Conservation (phyloP, 805 yeast genomes). For the Candida ficus region DNA sequence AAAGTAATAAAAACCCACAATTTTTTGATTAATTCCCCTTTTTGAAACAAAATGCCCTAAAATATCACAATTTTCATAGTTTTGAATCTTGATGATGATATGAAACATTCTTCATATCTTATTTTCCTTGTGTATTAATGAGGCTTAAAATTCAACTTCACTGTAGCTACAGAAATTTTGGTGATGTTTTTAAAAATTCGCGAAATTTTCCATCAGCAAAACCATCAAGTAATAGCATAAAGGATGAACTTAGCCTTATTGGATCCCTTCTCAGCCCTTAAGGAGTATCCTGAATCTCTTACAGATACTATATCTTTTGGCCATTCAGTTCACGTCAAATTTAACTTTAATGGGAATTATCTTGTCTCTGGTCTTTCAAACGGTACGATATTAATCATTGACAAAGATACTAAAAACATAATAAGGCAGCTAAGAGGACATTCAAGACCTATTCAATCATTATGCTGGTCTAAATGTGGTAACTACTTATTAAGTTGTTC, state of each 20-base stretch:
- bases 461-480: constrained; percentile 73
- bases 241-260: constrained; percentile 75
- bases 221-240: too few species aligned
- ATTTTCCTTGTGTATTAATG: too few species aligned
- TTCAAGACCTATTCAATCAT: constrained; percentile 63
- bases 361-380: constrained; percentile 74
- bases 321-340: constrained; percentile 61
- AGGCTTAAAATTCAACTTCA: too few species aligned
- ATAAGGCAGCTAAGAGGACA: constrained; percentile 60
- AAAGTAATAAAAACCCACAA: too few species aligned
- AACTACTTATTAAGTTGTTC: constrained; percentile 63
- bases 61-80: too few species aligned
- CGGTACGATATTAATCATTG: constrained; percentile 71
- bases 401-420: constrained; percentile 59
- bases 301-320: constrained; percentile 65
- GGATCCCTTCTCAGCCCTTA: constrained; percentile 88
- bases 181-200: too few species aligned
- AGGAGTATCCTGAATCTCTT: constrained; percentile 86
- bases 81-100: too few species aligned
- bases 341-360: constrained; percentile 76
- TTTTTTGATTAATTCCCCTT: too few species aligned
- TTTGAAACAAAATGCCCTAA: too few species aligned
- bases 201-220: too few species aligned
- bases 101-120: too few species aligned
- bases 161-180: too few species aligned